A percentile compares a stretch with the other conserved stretches of the same genome.
These are phyloP conservation scores for Chlorophyllum brunneum DNA, from an alignment of 768 basidiomycete genomes.

Conservation along the genomic window DNA sequence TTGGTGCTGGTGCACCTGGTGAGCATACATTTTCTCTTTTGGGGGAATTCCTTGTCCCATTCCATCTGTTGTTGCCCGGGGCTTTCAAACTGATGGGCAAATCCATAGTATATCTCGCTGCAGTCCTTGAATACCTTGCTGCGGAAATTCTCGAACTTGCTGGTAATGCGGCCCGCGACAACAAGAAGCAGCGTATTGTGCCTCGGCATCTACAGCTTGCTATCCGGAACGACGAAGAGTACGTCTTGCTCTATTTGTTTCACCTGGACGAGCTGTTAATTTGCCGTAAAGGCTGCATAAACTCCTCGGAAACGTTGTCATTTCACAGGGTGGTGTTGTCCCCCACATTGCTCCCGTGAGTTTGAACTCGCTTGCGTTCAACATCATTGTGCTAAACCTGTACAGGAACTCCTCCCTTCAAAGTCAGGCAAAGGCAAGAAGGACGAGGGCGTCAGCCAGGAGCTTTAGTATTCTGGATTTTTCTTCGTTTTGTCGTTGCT, in stretches of 20 bases:
- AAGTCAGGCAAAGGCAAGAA: conserved; percentile 32
- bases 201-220: conserved; percentile 91
- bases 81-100: neutral
- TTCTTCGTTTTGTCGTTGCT: conserved; percentile 8
- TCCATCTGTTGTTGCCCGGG: too few species aligned
- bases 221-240: conserved; percentile 90
- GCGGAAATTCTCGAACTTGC: conserved; percentile 93
- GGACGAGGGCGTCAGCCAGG: conserved; percentile 17
- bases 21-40: conserved; percentile 15
- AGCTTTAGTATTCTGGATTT: conserved; percentile 9
- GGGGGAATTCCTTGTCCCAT: conserved; percentile 9
- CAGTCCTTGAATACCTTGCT: conserved; percentile 88
- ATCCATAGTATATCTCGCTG: conserved; percentile 74
- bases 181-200: conserved; percentile 92
- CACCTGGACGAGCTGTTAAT: conserved; percentile 9
- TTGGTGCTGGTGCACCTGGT: conserved; percentile 89
- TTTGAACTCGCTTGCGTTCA: neutral
- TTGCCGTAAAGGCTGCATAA: conserved; percentile 55
- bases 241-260: conserved; percentile 12
- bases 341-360: conserved; percentile 23
- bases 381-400: neutral
- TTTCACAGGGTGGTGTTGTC: conserved; percentile 85
- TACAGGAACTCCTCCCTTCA: conserved; percentile 37
- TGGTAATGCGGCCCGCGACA: conserved; percentile 79
- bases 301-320: conserved; percentile 81